These are phyloP conservation scores for Fusarium phyllophilum DNA, from an alignment of 2,329 filamentous ascomycete species.

Conservation along the genomic window DNA sequence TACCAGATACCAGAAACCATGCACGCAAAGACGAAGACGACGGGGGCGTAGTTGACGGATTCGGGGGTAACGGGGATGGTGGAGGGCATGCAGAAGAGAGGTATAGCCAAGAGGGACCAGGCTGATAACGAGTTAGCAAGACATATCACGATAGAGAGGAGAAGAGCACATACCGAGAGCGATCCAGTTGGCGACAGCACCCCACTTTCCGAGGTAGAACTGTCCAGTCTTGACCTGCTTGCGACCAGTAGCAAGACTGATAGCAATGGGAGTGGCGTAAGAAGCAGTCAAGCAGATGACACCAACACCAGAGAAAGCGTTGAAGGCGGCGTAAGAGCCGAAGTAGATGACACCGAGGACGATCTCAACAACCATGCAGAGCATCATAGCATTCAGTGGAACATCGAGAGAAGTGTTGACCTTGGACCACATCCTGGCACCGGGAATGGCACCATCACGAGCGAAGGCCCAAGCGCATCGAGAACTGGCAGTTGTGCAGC, in stretches of 20 bases:
- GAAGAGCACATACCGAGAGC: conserved; percentile 2
- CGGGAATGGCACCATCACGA: conserved; percentile 17
- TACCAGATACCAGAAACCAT: conserved; percentile 16
- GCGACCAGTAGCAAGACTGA: background rate
- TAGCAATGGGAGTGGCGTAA: conserved; percentile 11
- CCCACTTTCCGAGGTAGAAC: conserved; percentile 8
- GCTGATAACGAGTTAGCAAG: background rate
- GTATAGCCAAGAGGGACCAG: conserved; percentile 16
- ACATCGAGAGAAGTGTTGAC: conserved; percentile 1
- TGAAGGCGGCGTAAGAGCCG: conserved; percentile 7
- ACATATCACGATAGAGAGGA: background rate
- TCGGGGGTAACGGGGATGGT: background rate
- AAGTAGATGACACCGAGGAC: conserved; percentile 17
- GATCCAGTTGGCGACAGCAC: background rate
- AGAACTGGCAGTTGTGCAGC: conserved; percentile 12
- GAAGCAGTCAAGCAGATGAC: conserved; percentile 11
- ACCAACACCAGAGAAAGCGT: conserved; percentile 10
- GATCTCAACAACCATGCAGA: conserved; percentile 2
- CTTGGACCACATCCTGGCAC: conserved; percentile 3
- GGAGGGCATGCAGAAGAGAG: conserved; percentile 23
- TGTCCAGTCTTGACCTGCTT: conserved; percentile 3
- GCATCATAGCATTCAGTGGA: conserved; percentile 17
- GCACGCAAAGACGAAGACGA: conserved; percentile 11
- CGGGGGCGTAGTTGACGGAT: conserved; percentile 16
- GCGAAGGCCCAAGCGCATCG: conserved; percentile 17